These are phyloP conservation scores for Wickerhamiella vanderwaltii DNA, from an alignment of 805 yeast genomes.

Conservation along the genomic window DNA sequence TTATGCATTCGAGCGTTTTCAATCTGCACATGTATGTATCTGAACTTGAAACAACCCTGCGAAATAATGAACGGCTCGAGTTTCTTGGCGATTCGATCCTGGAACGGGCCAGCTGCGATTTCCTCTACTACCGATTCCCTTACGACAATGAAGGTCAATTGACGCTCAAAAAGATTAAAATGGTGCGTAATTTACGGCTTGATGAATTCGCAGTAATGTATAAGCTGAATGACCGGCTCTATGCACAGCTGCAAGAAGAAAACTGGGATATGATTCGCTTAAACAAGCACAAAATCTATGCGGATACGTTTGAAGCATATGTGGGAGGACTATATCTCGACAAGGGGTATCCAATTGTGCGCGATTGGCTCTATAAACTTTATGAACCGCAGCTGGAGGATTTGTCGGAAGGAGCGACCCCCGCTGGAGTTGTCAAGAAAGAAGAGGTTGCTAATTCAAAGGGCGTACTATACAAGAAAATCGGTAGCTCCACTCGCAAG, in stretches of 20 bases:
- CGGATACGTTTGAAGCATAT: constrained; percentile 91
- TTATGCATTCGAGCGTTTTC: constrained; percentile 9
- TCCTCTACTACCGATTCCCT: constrained; percentile 57
- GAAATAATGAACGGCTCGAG: constrained; percentile 37
- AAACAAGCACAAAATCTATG: constrained; percentile 53
- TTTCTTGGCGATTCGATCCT: constrained; percentile 83
- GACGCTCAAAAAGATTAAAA: constrained; percentile 51
- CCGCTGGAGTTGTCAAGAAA: background rate
- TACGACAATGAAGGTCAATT: constrained; percentile 68
- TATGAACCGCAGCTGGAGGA: constrained; percentile 27
- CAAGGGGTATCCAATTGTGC: constrained; percentile 22
- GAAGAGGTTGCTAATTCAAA: background rate
- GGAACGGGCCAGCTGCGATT: constrained; percentile 55
- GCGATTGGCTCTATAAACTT: constrained; percentile 27
- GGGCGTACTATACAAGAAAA: constrained; percentile 4
- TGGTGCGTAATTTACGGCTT: constrained; percentile 63
- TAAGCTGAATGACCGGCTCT: constrained; percentile 37
- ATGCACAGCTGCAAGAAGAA: constrained; percentile 1
- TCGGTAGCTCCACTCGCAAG: constrained; percentile 3
- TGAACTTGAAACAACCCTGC: constrained; percentile 5
- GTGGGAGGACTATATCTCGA: constrained; percentile 57
- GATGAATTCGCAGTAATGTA: constrained; percentile 59
- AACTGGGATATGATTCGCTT: constrained; percentile 22
- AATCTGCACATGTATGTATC: constrained; percentile 7
- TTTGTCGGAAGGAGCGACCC: constrained; percentile 24